These are phyloP conservation scores for Zhuliangozyma parablackwelliae DNA, from an alignment of 1,139 yeast species.

Conservation along the genomic window DNA sequence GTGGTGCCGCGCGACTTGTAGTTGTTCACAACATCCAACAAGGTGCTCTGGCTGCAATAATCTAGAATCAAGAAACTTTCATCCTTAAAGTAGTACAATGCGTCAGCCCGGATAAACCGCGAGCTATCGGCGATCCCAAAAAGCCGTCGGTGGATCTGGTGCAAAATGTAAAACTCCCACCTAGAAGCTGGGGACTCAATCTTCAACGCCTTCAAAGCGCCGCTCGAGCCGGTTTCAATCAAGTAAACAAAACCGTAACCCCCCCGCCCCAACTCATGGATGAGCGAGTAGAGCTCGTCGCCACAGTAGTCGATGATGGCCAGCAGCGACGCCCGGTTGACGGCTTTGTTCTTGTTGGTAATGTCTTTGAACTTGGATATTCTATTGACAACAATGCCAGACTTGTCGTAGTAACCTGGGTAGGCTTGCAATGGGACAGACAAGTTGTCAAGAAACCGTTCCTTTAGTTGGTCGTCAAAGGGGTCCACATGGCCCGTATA, in stretches of 20 bases:
- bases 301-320: conserved; percentile 48
- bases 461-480: conserved; percentile 21
- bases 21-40: conserved; percentile 65
- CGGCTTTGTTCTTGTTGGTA: conserved; percentile 27
- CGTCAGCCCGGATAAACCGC: conserved; percentile 40
- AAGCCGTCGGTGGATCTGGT: conserved; percentile 45
- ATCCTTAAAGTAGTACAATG: conserved; percentile 57
- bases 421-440: conserved; percentile 23
- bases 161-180: conserved; percentile 81
- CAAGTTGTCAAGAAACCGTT: conserved; percentile 19
- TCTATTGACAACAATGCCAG: conserved; percentile 10
- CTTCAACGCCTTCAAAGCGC: conserved; percentile 63
- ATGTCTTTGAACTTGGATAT: conserved; percentile 31
- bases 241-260: conserved; percentile 78
- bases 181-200: conserved; percentile 65
- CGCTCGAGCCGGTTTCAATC: conserved; percentile 57
- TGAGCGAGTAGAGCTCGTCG: conserved; percentile 51
- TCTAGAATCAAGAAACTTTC: conserved; percentile 74
- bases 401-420: conserved; percentile 23
- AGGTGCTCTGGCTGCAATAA: conserved; percentile 68
- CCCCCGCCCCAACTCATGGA: conserved; percentile 69
- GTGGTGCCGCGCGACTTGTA: conserved; percentile 27
- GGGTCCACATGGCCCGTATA: conserved; percentile 8
- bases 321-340: conserved; percentile 34
- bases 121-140: conserved; percentile 1